phyloP scores from a whole-genome alignment of 192 early-diverging fungal genomes.

The Coemansia sp. region DNA sequence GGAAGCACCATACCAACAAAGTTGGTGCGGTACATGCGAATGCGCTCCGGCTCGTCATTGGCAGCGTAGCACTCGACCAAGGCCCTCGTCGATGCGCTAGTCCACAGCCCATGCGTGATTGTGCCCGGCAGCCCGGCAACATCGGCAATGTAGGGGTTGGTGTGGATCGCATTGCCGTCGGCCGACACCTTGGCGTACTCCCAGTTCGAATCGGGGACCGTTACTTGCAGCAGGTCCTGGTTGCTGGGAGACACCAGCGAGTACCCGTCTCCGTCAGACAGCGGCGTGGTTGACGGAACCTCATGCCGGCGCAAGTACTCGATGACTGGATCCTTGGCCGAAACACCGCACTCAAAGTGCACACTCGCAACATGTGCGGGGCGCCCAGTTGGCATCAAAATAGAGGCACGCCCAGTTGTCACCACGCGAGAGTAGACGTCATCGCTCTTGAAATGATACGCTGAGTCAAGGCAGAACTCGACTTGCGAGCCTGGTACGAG shows the following conservation, averaged over 20 bases:
- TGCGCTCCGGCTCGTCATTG: constrained; percentile 80
- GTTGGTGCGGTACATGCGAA: constrained; percentile 71
- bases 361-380: constrained; percentile 74
- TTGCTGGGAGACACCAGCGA: not conserved
- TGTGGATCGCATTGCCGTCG: constrained; percentile 92
- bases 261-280: constrained; percentile 75
- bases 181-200: constrained; percentile 76
- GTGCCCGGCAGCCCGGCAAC: constrained; percentile 81
- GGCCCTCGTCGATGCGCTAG: constrained; percentile 82
- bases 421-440: constrained; percentile 62
- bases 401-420: constrained; percentile 63
- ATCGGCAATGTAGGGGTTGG: constrained; percentile 90
- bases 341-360: constrained; percentile 63
- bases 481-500: constrained; percentile 57
- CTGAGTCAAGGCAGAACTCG: constrained; percentile 78
- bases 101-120: constrained; percentile 97
- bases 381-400: constrained; percentile 56
- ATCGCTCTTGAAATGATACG: constrained; percentile 60
- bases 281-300: constrained; percentile 62
- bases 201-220: constrained; percentile 71
- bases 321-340: constrained; percentile 76
- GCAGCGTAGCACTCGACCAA: constrained; percentile 88
- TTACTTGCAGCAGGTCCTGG: not conserved
- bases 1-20: constrained; percentile 94
- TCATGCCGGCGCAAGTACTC: constrained; percentile 78